These are phyloP conservation scores for Exophiala sp. DNA, from an alignment of 2,329 filamentous ascomycete species.

Conservation along the genomic window DNA sequence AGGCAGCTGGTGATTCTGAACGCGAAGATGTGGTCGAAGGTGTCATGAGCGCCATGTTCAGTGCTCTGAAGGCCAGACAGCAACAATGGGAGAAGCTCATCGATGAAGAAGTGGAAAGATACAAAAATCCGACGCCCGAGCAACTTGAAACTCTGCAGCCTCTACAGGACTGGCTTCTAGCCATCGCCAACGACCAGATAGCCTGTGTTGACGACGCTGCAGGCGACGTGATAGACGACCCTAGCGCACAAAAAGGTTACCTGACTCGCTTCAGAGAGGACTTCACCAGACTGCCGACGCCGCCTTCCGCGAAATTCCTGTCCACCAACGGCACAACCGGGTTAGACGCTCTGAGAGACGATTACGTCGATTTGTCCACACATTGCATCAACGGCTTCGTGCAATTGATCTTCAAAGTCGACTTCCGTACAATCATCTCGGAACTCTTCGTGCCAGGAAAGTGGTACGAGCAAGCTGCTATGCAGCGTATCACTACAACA, in stretches of 20 bases:
- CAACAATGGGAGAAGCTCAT: constrained; percentile 82
- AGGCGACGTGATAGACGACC: constrained; percentile 68
- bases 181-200: constrained; percentile 97
- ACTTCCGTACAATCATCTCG: constrained; percentile 77
- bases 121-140: constrained; percentile 53
- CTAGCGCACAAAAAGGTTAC: constrained; percentile 71
- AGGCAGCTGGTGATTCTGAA: constrained; percentile 77
- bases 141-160: constrained; percentile 67
- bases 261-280: constrained; percentile 81
- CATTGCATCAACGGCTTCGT: constrained; percentile 89
- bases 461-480: constrained; percentile 83
- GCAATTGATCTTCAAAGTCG: constrained; percentile 80
- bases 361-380: constrained; percentile 91
- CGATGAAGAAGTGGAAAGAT: constrained; percentile 76
- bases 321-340: constrained; percentile 68
- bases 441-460: constrained; percentile 79
- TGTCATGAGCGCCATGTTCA: constrained; percentile 93
- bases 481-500: constrained; percentile 91
- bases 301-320: constrained; percentile 63
- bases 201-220: constrained; percentile 88
- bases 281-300: constrained; percentile 74
- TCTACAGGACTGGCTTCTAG: constrained; percentile 85
- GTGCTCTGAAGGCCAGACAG: constrained; percentile 77
- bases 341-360: constrained; percentile 72
- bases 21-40: constrained; percentile 90